Percentiles rank a stretch among this genome's conserved stretches.
phyloP scores from a whole-genome alignment of 192 early-diverging fungal species.

The Linnemannia hyalina region DNA sequence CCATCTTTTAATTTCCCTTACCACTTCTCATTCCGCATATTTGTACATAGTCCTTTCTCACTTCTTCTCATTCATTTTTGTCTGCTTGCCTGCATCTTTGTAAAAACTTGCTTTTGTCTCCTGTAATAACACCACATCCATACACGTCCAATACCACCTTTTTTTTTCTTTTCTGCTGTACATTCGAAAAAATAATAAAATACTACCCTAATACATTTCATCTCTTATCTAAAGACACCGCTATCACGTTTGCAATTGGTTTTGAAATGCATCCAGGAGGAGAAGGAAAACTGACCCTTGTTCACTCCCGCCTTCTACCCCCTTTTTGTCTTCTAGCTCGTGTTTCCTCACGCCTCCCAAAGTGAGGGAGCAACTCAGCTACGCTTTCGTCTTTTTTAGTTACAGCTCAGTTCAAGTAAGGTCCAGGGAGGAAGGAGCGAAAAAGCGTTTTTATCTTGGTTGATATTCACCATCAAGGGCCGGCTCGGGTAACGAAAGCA shows the following conservation, averaged over 20 bases:
- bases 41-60: slow-evolving; percentile 23
- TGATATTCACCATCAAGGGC: neutral
- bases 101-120: neutral
- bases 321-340: neutral
- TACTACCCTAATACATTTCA: neutral
- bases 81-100: neutral
- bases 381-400: neutral
- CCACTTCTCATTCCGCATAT: neutral
- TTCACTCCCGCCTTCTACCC: neutral
- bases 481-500: neutral
- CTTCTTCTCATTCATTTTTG: slow-evolving; percentile 5
- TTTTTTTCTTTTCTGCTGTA: too few relatives aligned
- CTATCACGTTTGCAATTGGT: too few relatives aligned
- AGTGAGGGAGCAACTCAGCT: neutral
- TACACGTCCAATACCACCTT: too few relatives aligned
- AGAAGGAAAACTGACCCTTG: neutral
- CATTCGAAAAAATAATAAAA: neutral
- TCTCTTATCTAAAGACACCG: too few relatives aligned
- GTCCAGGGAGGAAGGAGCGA: neutral
- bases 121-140: neutral
- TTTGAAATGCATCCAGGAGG: too few relatives aligned
- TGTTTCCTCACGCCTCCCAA: neutral
- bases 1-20: slow-evolving; percentile 36
- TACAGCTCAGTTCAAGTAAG: neutral
- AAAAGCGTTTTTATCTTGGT: neutral